Base-by-base conservation (phyloP, 306 rosid genomes). In the Ormosia emarginata region DNA sequence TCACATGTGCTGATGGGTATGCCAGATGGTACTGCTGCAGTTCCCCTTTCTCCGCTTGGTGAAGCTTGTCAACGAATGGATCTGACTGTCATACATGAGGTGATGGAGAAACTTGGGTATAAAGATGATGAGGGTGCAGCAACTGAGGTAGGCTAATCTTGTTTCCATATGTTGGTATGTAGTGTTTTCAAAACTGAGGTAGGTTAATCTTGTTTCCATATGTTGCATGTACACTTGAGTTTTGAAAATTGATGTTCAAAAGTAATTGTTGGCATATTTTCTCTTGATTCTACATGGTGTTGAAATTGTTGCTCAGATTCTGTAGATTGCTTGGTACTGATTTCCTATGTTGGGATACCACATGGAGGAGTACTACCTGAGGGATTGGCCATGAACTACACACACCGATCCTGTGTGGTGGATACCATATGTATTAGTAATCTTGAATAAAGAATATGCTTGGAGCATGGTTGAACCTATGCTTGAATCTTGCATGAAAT, bases 121-220 rank as follows among this genome's bases (percentile, higher is more conserved):
- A 95, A 90, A 88, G 99, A 95, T 17, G 99, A 95, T 44, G 99
- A 95, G 86, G 99, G 99, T 40, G 82, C 97, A 57, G 94, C 97
- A 47, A 88, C 96, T 14, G 98, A 95, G 99, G 99, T 95, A 24
- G 24, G 24, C 1, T 24, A 24, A 24, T 24, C 24, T 78, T 41
- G 87, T 84, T 82, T 90, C 59, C 24, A 24, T 24, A 24, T 24
- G 24, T 24, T 24, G 24, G 24, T 24, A 0, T 0, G 24, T 24
- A 24, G 24, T 24, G 24, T 24, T 24, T 24, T 24, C 24, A 24
- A 24, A 24, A 24, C 24, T 24, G 24, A 24, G 24, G 24, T 24
- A 24, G 24, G 24, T 24, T 24, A 24, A 24, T 24, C 24, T 24
- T 24, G 24, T 24, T 24, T 24, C 24, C 24, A 24, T 24, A 24